Evolutionary conservation across 2,329 filamentous ascomycete species (phyloP), one percentile per base, ranked within the genome.

Genomic region (Orbilia javanica): DNA sequence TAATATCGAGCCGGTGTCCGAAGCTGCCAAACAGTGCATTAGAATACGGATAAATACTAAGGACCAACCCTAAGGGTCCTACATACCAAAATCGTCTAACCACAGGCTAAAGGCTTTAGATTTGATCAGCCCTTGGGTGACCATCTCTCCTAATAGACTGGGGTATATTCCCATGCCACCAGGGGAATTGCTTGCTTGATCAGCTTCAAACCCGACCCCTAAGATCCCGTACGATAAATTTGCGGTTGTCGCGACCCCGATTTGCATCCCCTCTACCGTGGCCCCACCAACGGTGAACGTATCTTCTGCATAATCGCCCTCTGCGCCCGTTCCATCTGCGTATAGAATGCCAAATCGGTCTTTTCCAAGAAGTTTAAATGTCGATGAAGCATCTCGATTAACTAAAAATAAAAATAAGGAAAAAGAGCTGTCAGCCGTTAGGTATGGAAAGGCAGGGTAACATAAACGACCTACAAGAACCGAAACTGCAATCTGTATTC

Each of bases 321-420:
- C 80, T 2, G 88, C 88, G 7, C 85, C 86, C 3, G 87, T 86
- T 42, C 86, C 85, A 81, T 90, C 88, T 79, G 91, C 87, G 79
- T 92, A 91, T 20, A 84, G 85, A 79, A 92, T 91, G 1, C 83
- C 84, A 81, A 90, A 90, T n/a, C 84, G 85, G 68, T 83, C 81
- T 7, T 77, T 53, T 11, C 84, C 83, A 44, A 89, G 83, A 1
- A 85, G 63, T 18, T 85, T 80, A 81, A 85, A 89, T 2, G 88
- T 87, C 0, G 84, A 85, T 81, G 88, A 90, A 1, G 84, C 81
- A 6, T 80, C 79, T 8, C 85, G 83, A 80, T 89, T 82, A 82
- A 88, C 89, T 90, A 68, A n/a, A 4, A 11, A 50, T 1, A 18
- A 18, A 25, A 57, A n/a, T n/a, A n/a, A n/a, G n/a, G n/a, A n/a